Conservation (phyloP, 1,139 yeast genomes). For the Taphrina flavorubra region DNA sequence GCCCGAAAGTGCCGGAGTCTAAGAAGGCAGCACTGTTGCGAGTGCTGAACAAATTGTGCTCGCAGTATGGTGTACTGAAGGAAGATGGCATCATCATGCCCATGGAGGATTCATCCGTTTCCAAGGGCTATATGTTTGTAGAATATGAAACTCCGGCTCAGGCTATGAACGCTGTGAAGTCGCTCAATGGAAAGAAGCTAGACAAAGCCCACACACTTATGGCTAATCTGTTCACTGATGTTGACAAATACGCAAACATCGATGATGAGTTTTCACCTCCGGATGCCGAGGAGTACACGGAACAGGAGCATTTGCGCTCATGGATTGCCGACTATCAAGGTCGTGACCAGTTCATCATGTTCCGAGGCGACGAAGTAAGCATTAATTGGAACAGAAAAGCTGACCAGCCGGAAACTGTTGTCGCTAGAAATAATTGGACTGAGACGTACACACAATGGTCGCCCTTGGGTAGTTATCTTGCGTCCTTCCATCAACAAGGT, state of each 20-base stretch:
- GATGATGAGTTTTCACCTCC: slow-evolving; percentile 70
- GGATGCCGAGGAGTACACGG: slow-evolving; percentile 55
- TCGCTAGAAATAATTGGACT: slow-evolving; percentile 82
- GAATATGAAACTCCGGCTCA: slow-evolving; percentile 72
- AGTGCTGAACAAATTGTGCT: slow-evolving; percentile 80
- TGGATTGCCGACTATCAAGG: slow-evolving; percentile 92
- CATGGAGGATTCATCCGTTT: slow-evolving; percentile 63
- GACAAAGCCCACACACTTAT: slow-evolving; percentile 91
- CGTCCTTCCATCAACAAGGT: slow-evolving; percentile 93
- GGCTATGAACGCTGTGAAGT: slow-evolving; percentile 80
- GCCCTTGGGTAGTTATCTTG: slow-evolving; percentile 87
- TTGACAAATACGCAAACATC: slow-evolving; percentile 77
- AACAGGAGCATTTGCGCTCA: slow-evolving; percentile 72
- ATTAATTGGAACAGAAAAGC: slow-evolving; percentile 85
- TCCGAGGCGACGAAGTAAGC: slow-evolving; percentile 79
- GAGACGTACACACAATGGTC: slow-evolving; percentile 88
- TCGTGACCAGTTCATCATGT: slow-evolving; percentile 87
- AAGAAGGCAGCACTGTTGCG: slow-evolving; percentile 84
- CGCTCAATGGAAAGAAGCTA: slow-evolving; percentile 83
- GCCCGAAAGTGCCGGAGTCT: slow-evolving; percentile 90
- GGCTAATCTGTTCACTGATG: slow-evolving; percentile 81
- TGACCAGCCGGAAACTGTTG: slow-evolving; percentile 74
- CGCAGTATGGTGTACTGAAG: slow-evolving; percentile 71
- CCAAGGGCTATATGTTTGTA: slow-evolving; percentile 66
- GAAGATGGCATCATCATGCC: slow-evolving; percentile 82